A percentile compares a stretch with the other conserved stretches of the same genome.
Evolutionary conservation across 352 stramenopile genomes (phyloP).

Genomic region (Pythium diclinum): DNA sequence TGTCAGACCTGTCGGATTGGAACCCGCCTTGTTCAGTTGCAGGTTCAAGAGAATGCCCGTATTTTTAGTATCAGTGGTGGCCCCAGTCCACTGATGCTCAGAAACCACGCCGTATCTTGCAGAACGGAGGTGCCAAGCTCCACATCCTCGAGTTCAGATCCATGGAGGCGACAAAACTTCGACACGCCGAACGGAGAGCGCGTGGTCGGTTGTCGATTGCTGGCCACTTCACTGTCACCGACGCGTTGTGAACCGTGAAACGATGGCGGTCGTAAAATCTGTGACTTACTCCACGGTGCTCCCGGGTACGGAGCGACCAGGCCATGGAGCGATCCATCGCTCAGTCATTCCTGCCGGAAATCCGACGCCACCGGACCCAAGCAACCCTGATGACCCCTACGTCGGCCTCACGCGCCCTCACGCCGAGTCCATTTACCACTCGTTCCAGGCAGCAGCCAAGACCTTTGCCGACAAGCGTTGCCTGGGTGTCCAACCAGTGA

Average conservation of each 20-base stretch:
- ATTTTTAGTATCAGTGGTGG: too few relatives aligned
- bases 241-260: constrained; percentile 28
- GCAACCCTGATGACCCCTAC: constrained; percentile 34
- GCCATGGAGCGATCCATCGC: constrained; percentile 47
- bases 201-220: too few relatives aligned
- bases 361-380: constrained; percentile 33
- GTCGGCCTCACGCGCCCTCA: constrained; percentile 37
- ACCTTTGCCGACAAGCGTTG: constrained; percentile 34
- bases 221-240: neutral
- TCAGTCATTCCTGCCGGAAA: constrained; percentile 27
- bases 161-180: neutral
- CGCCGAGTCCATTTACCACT: constrained; percentile 47
- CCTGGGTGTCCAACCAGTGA: constrained; percentile 40
- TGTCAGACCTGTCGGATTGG: too few relatives aligned
- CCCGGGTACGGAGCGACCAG: constrained; percentile 37
- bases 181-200: neutral
- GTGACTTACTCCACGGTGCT: constrained; percentile 46
- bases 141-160: neutral
- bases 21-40: too few relatives aligned
- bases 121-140: neutral
- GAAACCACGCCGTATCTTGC: neutral
- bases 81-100: neutral
- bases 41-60: too few relatives aligned
- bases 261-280: constrained; percentile 30
- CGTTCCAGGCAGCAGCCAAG: constrained; percentile 34